Conservation (phyloP, 129 eudicot genomes). For the Flaveria brownii region DNA sequence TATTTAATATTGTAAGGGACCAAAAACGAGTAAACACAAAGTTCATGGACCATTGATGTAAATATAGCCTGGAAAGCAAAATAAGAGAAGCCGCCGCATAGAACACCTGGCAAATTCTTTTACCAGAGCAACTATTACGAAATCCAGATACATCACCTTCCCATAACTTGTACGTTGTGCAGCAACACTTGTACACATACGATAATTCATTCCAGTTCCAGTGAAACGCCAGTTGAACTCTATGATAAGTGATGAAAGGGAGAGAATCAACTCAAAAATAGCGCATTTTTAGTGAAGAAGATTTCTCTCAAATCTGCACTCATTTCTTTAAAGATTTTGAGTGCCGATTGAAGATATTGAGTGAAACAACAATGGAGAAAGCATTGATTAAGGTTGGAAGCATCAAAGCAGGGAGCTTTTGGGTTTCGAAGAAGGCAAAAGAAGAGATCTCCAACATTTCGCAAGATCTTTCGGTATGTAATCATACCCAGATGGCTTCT, state of each 20-base stretch:
- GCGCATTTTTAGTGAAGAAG: conserved; percentile 12
- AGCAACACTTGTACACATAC: not conserved
- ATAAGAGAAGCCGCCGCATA: conserved; percentile 4
- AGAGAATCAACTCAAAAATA: not conserved
- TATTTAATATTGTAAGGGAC: conserved; percentile 11
- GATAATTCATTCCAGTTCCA: not conserved
- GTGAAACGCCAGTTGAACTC: not conserved
- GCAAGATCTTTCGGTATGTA: conserved; percentile 69
- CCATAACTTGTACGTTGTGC: conserved; percentile 8
- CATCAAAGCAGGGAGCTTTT: conserved; percentile 68
- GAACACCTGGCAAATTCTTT: conserved; percentile 9
- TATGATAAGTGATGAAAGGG: not conserved
- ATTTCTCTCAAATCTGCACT: conserved; percentile 20
- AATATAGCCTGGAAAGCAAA: conserved; percentile 16
- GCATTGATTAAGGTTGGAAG: conserved; percentile 76
- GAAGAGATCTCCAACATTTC: conserved; percentile 81
- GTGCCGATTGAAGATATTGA: not conserved
- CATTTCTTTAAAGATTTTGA: conserved; percentile 4
- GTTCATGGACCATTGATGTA: not conserved
- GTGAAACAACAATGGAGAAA: conserved; percentile 55
- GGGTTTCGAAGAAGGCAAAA: conserved; percentile 87
- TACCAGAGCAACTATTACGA: conserved; percentile 12
- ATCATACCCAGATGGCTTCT: not conserved
- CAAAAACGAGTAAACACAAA: not conserved
- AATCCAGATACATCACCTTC: not conserved